Base-by-base conservation (phyloP, 345 rosid species). In the Eutrema heterophyllum region DNA sequence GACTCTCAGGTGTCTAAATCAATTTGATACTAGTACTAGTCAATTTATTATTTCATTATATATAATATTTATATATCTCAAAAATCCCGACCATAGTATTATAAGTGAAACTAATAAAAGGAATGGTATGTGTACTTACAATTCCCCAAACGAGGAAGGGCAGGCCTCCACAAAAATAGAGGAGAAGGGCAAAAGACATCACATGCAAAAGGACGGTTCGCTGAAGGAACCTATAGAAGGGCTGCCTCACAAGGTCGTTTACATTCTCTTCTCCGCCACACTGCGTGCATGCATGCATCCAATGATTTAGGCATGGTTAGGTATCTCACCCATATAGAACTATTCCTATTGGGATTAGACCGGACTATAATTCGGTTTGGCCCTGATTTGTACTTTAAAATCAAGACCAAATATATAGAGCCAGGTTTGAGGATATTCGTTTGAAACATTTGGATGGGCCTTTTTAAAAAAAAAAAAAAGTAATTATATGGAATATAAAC, bases 91-190 rank as follows among this genome's bases (percentile, higher is more conserved):
- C 30, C 30, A 27, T 49, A 21, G 12, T 15, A 33, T 4, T 4
- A 16, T 0, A 41, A 13, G 15, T 11, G 51, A 63, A 49, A 35
- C 5, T 14, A 26, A 39, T 39, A 52, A 10, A 64, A 27, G 5
- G n/a, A 1, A 12, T 10, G 44, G 43, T 24, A 48, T 40, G 21
- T 43, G 9, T 39, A 7, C 87, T 81, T 74, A 89, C 98, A 86
- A 92, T 75, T 70, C 96, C 98, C 94, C 96, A 92, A 1, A 83
- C 85, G 14, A 92, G 51, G 71, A 81, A 92, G 14, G 97, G 91
- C 65, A 87, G 58, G 21, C 93, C 92, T 39, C 94, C 96, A 21
- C 77, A 13, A 27, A 85, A 77, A 71, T 80, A 85, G 6, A 88
- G 78, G 69, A 87, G 61, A 58, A 64, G 41, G n/a, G 74, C 92